Percentiles rank a stretch among this genome's conserved stretches.
These are phyloP conservation scores for Dalbergia cultrata DNA, from an alignment of 306 rosid species.

Conservation along the genomic window DNA sequence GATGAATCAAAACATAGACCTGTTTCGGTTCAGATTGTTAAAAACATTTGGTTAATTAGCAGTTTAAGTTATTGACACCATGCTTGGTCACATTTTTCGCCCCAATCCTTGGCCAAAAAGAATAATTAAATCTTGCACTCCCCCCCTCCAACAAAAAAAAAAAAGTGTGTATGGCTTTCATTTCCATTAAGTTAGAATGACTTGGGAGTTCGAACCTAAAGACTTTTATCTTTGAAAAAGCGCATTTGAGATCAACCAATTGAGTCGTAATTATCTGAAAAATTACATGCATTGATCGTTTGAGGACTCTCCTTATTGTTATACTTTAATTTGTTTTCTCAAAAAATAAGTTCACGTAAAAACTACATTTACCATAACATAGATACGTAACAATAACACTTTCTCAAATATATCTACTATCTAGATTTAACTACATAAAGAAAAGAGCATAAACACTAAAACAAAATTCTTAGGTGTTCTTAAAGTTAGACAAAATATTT, in stretches of 20 bases:
- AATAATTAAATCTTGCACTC: neutral
- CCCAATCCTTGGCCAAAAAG: neutral
- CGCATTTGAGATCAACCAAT: too few species aligned
- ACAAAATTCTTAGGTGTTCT: too few species aligned
- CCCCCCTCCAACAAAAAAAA: too few species aligned
- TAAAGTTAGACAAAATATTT: too few species aligned
- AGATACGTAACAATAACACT: neutral
- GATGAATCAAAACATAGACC: neutral
- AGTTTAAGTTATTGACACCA: neutral
- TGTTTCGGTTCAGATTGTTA: neutral
- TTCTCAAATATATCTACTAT: neutral
- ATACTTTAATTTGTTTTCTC: too few species aligned
- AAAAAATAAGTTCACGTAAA: neutral
- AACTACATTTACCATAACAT: neutral
- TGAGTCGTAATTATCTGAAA: too few species aligned
- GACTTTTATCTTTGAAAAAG: neutral
- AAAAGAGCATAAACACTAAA: constrained; percentile 15
- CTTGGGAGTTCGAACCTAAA: constrained; percentile 8
- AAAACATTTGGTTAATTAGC: neutral
- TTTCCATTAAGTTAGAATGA: neutral
- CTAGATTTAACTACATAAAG: neutral
- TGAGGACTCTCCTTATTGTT: too few species aligned
- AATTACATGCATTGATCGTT: too few species aligned
- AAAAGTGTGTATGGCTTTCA: constrained; percentile 34
- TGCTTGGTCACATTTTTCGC: neutral